Conservation (phyloP, 1,284 basidiomycete species). For the Gomphus bonarii region DNA sequence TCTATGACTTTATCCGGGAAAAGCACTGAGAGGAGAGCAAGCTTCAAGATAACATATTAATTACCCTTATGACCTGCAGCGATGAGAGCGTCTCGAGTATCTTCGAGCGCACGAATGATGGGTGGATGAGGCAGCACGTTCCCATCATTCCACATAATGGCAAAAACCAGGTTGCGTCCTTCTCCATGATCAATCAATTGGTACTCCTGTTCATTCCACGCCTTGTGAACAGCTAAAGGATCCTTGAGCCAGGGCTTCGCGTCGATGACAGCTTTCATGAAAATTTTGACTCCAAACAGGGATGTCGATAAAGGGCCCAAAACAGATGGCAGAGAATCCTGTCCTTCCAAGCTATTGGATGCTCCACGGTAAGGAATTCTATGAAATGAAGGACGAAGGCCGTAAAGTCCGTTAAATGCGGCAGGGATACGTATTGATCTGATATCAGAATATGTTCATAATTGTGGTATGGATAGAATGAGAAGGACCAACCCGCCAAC, state of each 20-base stretch:
- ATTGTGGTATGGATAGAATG: background rate
- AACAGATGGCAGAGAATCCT: constrained; percentile 61
- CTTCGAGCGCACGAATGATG: constrained; percentile 49
- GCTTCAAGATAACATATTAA: background rate
- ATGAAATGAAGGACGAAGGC: constrained; percentile 58
- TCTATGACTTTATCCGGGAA: constrained; percentile 22
- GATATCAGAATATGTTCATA: background rate
- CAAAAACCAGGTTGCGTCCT: constrained; percentile 49
- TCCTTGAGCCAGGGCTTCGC: constrained; percentile 62
- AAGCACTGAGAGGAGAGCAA: background rate
- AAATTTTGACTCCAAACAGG: constrained; percentile 48
- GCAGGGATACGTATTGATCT: constrained; percentile 65
- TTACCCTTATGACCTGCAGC: constrained; percentile 58
- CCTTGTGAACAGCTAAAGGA: constrained; percentile 49
- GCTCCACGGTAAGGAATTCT: constrained; percentile 64
- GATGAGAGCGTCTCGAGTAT: constrained; percentile 45
- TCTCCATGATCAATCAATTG: constrained; percentile 41
- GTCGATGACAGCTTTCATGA: constrained; percentile 48
- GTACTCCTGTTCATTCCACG: constrained; percentile 55
- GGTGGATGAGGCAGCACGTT: constrained; percentile 62
- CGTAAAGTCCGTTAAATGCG: constrained; percentile 56
- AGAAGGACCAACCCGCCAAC: constrained; percentile 39
- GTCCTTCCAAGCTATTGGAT: constrained; percentile 53
- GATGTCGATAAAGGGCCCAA: constrained; percentile 60
- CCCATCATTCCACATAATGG: constrained; percentile 55